phyloP scores from a whole-genome alignment of 495 filamentous ascomycete species.

The Penicillium ucsense region DNA sequence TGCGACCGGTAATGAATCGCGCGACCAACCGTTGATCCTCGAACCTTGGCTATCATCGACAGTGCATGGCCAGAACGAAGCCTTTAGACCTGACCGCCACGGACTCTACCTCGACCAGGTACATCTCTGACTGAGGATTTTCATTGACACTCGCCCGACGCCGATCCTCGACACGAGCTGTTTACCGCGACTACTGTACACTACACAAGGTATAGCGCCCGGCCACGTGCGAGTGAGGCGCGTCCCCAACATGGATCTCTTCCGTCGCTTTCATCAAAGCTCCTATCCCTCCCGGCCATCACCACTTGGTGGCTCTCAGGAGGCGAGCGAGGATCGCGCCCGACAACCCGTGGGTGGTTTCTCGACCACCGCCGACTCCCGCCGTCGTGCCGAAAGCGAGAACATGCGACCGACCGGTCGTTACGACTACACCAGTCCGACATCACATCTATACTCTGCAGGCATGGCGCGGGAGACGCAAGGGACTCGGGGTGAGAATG shows the following conservation, averaged over 20 bases:
- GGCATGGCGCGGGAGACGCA: slow-evolving; percentile 5
- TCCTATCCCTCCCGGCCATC: slow-evolving; percentile 20
- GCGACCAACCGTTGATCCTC: slow-evolving; percentile 21
- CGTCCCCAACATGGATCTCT: slow-evolving; percentile 10
- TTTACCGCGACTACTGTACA: no score
- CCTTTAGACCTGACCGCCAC: slow-evolving; percentile 2
- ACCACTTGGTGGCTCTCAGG: slow-evolving; percentile 15
- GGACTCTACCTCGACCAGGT: no score
- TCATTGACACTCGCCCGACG: background rate
- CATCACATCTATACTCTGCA: slow-evolving; percentile 11
- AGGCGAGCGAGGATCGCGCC: slow-evolving; percentile 18
- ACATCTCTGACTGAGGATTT: no score
- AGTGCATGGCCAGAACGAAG: background rate
- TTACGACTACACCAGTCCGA: slow-evolving; percentile 17
- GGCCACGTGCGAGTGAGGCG: background rate
- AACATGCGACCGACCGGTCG: slow-evolving; percentile 15
- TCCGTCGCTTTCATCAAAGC: slow-evolving; percentile 8
- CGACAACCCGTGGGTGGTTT: slow-evolving; percentile 3
- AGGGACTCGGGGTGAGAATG: slow-evolving; percentile 7
- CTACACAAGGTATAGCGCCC: no score
- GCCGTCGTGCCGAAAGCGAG: slow-evolving; percentile 15
- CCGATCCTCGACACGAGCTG: background rate
- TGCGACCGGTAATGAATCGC: slow-evolving; percentile 12
- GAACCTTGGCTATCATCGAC: background rate
- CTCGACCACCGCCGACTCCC: slow-evolving; percentile 14